Evolutionary conservation across 371 early-diverging fungal species (phyloP).

Genomic region (Coemansia sp.): DNA sequence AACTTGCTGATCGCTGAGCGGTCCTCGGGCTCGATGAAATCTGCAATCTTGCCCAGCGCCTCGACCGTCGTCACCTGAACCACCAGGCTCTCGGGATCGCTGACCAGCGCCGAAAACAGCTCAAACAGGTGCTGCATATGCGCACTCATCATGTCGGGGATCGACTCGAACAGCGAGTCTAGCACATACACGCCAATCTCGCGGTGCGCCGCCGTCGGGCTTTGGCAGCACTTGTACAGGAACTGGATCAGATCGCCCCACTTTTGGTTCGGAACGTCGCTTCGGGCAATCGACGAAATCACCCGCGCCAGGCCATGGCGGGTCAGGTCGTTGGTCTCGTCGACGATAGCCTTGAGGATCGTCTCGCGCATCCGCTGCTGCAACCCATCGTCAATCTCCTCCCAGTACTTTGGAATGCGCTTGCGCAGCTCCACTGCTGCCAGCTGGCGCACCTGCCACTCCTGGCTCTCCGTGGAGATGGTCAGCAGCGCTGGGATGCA

Average conservation of each 20-base stretch:
- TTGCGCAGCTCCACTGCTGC: slow-evolving; percentile 90
- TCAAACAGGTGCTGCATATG: slow-evolving; percentile 66
- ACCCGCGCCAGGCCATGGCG: slow-evolving; percentile 82
- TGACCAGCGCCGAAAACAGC: slow-evolving; percentile 69
- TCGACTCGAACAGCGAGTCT: slow-evolving; percentile 79
- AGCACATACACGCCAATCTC: slow-evolving; percentile 85
- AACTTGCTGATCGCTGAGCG: slow-evolving; percentile 67
- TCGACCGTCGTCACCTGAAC: slow-evolving; percentile 78
- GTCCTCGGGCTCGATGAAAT: slow-evolving; percentile 73
- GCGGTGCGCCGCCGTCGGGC: slow-evolving; percentile 69
- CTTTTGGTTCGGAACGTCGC: slow-evolving; percentile 71
- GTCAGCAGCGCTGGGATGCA: slow-evolving; percentile 76
- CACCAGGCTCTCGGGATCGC: slow-evolving; percentile 78
- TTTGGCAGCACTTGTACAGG: slow-evolving; percentile 73
- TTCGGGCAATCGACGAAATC: slow-evolving; percentile 81
- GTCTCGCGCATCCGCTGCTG: slow-evolving; percentile 61
- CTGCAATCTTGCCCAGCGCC: slow-evolving; percentile 83
- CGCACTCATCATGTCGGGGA: slow-evolving; percentile 64
- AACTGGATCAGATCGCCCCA: slow-evolving; percentile 82
- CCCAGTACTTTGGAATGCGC: slow-evolving; percentile 72
- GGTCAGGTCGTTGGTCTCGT: slow-evolving; percentile 72
- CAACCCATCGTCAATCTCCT: slow-evolving; percentile 57
- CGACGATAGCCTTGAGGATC: slow-evolving; percentile 66
- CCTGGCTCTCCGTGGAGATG: slow-evolving; percentile 61
- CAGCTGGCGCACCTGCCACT: slow-evolving; percentile 73